Evolutionary conservation across 306 rosid species (phyloP).

Genomic region (Oxytropis ochrocephala): DNA sequence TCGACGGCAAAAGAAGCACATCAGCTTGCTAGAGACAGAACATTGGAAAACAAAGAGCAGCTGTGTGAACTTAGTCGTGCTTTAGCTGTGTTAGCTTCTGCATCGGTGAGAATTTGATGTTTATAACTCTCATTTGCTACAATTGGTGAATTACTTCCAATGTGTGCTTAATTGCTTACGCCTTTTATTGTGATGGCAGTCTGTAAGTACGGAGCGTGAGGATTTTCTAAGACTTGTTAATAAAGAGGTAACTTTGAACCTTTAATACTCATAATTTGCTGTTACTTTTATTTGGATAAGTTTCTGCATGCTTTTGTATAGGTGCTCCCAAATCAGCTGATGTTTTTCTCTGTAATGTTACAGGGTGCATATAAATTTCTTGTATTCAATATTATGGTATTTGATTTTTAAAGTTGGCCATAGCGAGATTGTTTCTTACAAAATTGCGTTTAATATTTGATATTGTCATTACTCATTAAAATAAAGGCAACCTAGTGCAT

Average conservation of each 20-base stretch:
- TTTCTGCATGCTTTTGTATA: conserved; percentile 3
- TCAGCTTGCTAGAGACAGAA: conserved; percentile 57
- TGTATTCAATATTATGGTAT: neutral
- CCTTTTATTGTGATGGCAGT: conserved; percentile 45
- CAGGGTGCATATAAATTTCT: neutral
- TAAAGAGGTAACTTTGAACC: conserved; percentile 65
- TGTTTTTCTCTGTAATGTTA: neutral
- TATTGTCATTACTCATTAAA: neutral
- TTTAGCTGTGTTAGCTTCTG: conserved; percentile 91
- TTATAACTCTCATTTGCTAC: neutral
- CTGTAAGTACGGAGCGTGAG: conserved; percentile 92
- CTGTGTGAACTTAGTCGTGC: conserved; percentile 91
- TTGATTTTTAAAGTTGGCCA: neutral
- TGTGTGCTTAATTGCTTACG: neutral
- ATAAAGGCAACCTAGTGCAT: too few relatives aligned
- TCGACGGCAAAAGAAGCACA: conserved; percentile 75
- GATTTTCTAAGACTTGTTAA: conserved; percentile 86
- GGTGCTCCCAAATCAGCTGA: neutral
- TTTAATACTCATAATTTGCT: conserved; percentile 8
- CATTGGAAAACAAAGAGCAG: conserved; percentile 78
- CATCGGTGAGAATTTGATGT: conserved; percentile 69
- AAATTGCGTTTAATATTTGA: neutral
- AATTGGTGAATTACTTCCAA: neutral
- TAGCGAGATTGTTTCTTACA: neutral
- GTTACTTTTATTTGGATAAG: neutral